These are phyloP conservation scores for Cyclospora cayetanensis DNA, from an alignment of 169 alveolate species.

Conservation along the genomic window DNA sequence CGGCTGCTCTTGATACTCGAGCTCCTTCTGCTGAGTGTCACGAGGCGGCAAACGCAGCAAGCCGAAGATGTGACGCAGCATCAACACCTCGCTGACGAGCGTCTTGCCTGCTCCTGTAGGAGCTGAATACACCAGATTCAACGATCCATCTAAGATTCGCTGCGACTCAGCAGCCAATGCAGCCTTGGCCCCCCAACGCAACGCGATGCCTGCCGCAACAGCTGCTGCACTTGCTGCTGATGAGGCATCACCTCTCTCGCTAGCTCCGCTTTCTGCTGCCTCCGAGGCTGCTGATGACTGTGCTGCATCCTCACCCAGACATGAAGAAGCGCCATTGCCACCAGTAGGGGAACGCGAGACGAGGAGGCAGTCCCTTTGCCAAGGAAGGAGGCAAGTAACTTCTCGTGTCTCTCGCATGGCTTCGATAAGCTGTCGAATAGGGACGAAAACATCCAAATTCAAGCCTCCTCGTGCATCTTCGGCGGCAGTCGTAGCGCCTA, in stretches of 20 bases:
- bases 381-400: constrained; percentile 50
- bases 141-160: constrained; percentile 60
- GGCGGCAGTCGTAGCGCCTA: not conserved
- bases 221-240: not conserved
- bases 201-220: not conserved
- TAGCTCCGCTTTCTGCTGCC: not conserved
- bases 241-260: not conserved
- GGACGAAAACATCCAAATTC: constrained; percentile 5
- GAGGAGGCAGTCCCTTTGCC: constrained; percentile 79
- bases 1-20: not conserved
- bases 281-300: not conserved
- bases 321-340: not conserved
- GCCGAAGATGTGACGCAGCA: constrained; percentile 68
- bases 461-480: not conserved
- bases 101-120: constrained; percentile 88
- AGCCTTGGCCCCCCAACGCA: not conserved
- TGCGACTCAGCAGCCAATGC: not conserved
- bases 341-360: constrained; percentile 30
- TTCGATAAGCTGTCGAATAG: not conserved
- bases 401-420: constrained; percentile 2
- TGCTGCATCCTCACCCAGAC: not conserved
- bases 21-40: not conserved
- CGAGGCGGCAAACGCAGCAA: constrained; percentile 65
- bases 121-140: constrained; percentile 83
- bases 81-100: constrained; percentile 80